These are phyloP conservation scores for Geotrichum carabidarum DNA, from an alignment of 1,139 yeast species.

Conservation along the genomic window DNA sequence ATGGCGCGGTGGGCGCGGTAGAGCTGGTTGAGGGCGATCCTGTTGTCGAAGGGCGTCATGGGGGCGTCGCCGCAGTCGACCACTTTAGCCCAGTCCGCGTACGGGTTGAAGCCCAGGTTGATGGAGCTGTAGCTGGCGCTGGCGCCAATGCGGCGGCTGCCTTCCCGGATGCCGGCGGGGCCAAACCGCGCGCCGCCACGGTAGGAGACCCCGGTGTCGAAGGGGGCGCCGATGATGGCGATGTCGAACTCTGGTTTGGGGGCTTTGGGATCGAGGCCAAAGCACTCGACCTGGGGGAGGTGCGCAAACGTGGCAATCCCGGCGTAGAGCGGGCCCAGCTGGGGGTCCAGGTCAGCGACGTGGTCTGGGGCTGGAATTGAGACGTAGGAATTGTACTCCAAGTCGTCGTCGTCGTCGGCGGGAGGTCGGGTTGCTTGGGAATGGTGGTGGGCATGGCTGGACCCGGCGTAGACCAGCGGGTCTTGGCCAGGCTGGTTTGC, in stretches of 20 bases:
- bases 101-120: constrained; percentile 62
- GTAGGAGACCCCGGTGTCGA: constrained; percentile 70
- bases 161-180: constrained; percentile 66
- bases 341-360: constrained; percentile 17
- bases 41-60: constrained; percentile 74
- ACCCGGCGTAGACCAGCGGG: not conserved
- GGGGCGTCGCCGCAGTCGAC: constrained; percentile 80
- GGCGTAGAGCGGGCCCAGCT: constrained; percentile 19
- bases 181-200: constrained; percentile 78
- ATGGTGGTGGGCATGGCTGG: not conserved
- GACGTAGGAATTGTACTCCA: constrained; percentile 1
- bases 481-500: not conserved
- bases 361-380: constrained; percentile 18
- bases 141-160: constrained; percentile 51
- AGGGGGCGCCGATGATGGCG: constrained; percentile 71
- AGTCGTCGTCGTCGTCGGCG: not conserved
- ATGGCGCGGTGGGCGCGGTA: constrained; percentile 53
- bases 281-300: constrained; percentile 54
- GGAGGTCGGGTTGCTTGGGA: not conserved
- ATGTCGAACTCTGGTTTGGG: constrained; percentile 47
- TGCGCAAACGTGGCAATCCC: constrained; percentile 75
- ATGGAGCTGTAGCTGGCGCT: constrained; percentile 40
- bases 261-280: constrained; percentile 42
- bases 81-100: constrained; percentile 49
- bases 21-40: constrained; percentile 67